These are phyloP conservation scores for Tephrocybe sp. DNA, from an alignment of 768 basidiomycete genomes.

Conservation along the genomic window DNA sequence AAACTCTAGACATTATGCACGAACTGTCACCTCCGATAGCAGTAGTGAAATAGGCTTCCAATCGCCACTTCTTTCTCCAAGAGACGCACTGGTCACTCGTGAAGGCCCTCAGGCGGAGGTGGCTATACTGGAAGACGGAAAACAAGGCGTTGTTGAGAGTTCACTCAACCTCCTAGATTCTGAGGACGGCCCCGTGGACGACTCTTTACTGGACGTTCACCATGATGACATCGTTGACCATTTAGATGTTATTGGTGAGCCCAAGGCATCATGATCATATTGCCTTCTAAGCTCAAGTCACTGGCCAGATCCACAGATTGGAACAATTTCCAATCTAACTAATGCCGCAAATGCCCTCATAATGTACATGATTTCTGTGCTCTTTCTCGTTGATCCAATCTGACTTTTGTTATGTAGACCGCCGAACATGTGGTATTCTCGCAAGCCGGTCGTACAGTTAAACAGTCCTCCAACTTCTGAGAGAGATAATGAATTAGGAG, in stretches of 20 bases:
- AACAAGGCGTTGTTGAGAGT: constrained; percentile 42
- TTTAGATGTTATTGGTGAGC: constrained; percentile 72
- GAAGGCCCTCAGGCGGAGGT: constrained; percentile 42
- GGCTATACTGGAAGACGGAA: constrained; percentile 30
- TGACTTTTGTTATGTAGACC: constrained; percentile 41
- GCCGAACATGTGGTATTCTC: constrained; percentile 64
- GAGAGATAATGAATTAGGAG: constrained; percentile 27
- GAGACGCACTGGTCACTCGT: constrained; percentile 27
- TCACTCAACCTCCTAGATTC: constrained; percentile 30
- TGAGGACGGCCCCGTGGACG: constrained; percentile 2
- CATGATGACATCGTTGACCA: constrained; percentile 83
- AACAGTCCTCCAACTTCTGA: constrained; percentile 31
- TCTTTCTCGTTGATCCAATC: not conserved
- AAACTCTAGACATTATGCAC: constrained; percentile 14
- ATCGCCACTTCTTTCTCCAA: constrained; percentile 16
- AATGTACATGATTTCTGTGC: constrained; percentile 36
- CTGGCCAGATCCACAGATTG: constrained; percentile 63
- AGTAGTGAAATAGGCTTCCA: constrained; percentile 7
- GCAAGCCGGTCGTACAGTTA: constrained; percentile 65
- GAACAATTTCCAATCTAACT: constrained; percentile 70
- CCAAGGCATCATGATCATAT: not conserved
- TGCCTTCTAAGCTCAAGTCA: not conserved
- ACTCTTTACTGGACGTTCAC: constrained; percentile 39
- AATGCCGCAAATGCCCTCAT: constrained; percentile 80
- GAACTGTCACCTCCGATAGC: not conserved